Evolutionary conservation across 306 rosid genomes (phyloP), one percentile per base, ranked within the genome.

Genomic region (Cucurbita maxima): DNA sequence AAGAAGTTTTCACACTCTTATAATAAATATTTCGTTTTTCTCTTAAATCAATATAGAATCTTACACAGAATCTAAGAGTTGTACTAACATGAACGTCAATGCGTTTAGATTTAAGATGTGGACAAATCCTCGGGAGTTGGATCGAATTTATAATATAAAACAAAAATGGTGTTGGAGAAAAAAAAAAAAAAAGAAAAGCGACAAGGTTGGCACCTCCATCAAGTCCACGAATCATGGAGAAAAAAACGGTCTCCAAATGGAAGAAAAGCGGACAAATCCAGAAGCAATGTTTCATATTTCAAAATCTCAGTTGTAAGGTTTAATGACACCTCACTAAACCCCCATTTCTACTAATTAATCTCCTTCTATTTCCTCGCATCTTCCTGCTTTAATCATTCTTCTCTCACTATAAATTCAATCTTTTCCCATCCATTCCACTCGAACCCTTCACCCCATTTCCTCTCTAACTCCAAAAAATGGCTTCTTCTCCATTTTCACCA

Each of bases 191-290:
- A 30, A 30, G 34, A 25, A 58, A 48, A 69, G 25, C 48, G 58
- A 48, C 58, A 48, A 66, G 53, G 15, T 66, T 66, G 72, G 18
- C 54, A 47, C 15, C 73, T 20, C 25, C 6, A 19, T 60, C 19
- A 13, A 69, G 43, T 0, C 73, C 93, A 84, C 78, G 76, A 86
- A 82, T 89, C 68, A 73, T 71, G 97, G 89, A 89, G 91, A 68
- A 76, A 71, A 76, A 71, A 76, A 9, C 77, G 87, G 82, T 74
- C 55, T 34, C 56, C n/a, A 80, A 74, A 48, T 36, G 53, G 45
- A 77, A 75, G 85, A 69, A 80, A 30, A 73, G 36, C 54, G 63
- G 75, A 81, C 79, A 77, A 72, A 76, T 48, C 2, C 43, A 48
- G 22, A 47, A 68, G 57, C 73, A 6, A 15, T 47, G 20, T 68